Base-by-base conservation (phyloP, 2,329 filamentous ascomycete genomes). In the Nemania sp. region DNA sequence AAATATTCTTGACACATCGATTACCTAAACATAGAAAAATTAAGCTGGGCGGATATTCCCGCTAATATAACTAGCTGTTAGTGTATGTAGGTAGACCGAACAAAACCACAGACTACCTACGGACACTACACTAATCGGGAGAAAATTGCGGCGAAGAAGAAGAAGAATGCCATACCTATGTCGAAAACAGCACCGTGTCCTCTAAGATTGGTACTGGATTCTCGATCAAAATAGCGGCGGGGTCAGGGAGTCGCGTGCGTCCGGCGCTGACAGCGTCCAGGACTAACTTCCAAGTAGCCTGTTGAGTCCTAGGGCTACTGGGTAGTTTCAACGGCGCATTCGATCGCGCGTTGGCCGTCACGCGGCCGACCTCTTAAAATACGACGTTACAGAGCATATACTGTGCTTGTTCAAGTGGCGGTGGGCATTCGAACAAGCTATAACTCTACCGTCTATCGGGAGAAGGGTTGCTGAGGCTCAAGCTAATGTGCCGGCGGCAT, bases 21-120 rank as follows among this genome's bases (percentile, higher is more conserved):
- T 53, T 57, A 39, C 49, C 45, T 25, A 39, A 51, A 47, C 45
- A 29, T 46, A 20, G 18, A 25, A n/a, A 35, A 49, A 17, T 20
- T 54, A 45, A 29, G 39, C 2, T 11, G 20, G 3, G 21, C 55
- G 59, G 59, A 58, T 62, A 29, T 42, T 59, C 55, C 60, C 60
- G 56, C 60, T 52, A 62, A 62, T 34, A 9, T 13, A 15, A 48
- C 56, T 59, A 51, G 55, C 39, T 20, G 34, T 7, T 35, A 42
- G 34, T 13, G 34, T 35, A n/a, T n/a, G n/a, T n/a, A n/a, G n/a
- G 46, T 29, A 29, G 25, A 29, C 25, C 7, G 7, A 29, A 29
- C 25, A 47, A 37, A 18, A 43, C n/a, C 18, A 32, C 21, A 17
- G 29, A 34, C 32, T 49, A 34, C 17, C n/a, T 17, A 53, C 37